phyloP scores from a whole-genome alignment of 192 early-diverging fungal species.

The Mortierella claussenii region DNA sequence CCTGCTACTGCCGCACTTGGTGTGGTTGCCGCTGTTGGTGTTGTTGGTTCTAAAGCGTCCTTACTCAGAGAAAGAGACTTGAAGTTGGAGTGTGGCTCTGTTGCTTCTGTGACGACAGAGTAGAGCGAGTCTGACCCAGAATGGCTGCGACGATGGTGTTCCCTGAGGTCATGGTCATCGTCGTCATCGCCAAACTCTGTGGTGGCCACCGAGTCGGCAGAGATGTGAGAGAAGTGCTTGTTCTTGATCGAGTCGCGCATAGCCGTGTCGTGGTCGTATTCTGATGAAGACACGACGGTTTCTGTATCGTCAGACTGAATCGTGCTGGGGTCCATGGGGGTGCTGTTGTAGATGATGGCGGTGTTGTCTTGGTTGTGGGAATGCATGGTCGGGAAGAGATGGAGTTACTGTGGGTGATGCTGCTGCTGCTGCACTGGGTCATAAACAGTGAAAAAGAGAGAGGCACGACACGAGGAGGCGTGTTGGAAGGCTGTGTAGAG shows the following conservation, averaged over 20 bases:
- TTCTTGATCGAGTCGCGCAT: conserved; percentile 9
- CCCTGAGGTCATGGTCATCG: conserved; percentile 7
- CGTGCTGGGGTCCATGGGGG: background rate
- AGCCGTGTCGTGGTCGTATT: background rate
- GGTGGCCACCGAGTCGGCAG: conserved; percentile 46
- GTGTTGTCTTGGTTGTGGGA: conserved; percentile 3
- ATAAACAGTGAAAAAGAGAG: background rate
- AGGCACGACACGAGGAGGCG: background rate
- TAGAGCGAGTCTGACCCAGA: conserved; percentile 47
- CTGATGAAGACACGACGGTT: conserved; percentile 17
- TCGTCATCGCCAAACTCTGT: conserved; percentile 47
- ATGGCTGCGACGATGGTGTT: conserved; percentile 30
- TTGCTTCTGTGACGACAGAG: conserved; percentile 50
- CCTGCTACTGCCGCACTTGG: background rate
- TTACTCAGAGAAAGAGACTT: background rate
- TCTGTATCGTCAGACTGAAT: conserved; percentile 16
- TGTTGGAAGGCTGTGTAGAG: background rate
- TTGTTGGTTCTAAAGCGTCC: background rate
- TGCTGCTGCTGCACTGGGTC: background rate
- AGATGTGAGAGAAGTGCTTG: conserved; percentile 45
- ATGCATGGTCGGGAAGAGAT: too few relatives aligned
- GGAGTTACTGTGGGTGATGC: background rate
- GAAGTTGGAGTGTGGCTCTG: conserved; percentile 23
- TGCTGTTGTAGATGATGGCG: conserved; percentile 1
- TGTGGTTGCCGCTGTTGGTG: background rate